Conservation (phyloP, 2,329 filamentous ascomycete genomes). For the Trichoderma aggressivum region DNA sequence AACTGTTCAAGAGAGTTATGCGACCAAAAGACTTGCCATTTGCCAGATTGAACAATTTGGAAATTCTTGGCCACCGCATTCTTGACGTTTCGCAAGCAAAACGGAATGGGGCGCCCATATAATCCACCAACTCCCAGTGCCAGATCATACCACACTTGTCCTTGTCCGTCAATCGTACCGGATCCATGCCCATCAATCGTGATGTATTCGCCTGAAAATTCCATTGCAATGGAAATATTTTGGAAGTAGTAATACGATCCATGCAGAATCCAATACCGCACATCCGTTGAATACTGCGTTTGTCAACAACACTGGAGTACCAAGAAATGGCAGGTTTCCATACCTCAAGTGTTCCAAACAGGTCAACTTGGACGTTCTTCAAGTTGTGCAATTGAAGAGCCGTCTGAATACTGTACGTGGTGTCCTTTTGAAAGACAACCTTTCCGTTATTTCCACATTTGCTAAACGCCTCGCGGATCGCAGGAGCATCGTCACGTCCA, state of each 20-base stretch:
- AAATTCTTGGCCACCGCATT: slow-evolving; percentile 2
- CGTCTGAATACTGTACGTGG: background rate
- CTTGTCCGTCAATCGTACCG: slow-evolving; percentile 4
- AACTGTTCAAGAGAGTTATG: too few relatives aligned
- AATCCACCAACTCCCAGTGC: background rate
- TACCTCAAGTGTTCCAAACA: slow-evolving; percentile 4
- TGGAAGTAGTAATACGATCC: slow-evolving; percentile 7
- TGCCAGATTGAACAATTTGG: slow-evolving; percentile 1
- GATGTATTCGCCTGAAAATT: background rate
- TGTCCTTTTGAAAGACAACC: background rate
- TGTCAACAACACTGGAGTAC: background rate
- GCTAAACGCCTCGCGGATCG: background rate
- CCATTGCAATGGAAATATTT: slow-evolving; percentile 2
- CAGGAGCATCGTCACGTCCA: slow-evolving; percentile 2
- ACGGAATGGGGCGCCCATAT: slow-evolving; percentile 4
- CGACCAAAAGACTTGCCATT: background rate
- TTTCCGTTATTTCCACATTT: slow-evolving; percentile 4
- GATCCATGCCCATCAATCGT: slow-evolving; percentile 3
- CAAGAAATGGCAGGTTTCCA: background rate
- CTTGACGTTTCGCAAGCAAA: background rate
- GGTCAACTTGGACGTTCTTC: background rate
- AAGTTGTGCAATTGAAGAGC: background rate
- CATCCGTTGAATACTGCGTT: slow-evolving; percentile 1
- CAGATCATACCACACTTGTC: slow-evolving; percentile 2
- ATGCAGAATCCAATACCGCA: slow-evolving; percentile 3